Conservation (phyloP, 768 basidiomycete genomes). For the Tylopilus rubrobrunneus region DNA sequence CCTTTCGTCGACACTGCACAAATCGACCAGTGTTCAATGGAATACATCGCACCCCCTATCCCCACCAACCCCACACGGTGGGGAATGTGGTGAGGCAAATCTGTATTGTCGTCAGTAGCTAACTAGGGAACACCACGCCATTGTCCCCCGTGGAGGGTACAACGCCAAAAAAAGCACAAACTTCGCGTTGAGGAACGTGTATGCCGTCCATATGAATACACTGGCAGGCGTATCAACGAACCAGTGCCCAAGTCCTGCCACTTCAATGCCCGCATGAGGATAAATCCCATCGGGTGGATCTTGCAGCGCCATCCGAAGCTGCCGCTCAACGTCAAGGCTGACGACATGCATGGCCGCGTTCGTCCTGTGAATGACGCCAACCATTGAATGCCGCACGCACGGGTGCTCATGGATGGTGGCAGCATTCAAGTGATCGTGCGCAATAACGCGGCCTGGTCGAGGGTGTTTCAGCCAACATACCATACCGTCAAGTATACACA, state of each 20-base stretch:
- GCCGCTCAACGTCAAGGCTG: not conserved
- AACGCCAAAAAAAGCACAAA: slow-evolving; percentile 3
- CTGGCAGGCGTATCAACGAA: not conserved
- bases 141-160: slow-evolving; percentile 1
- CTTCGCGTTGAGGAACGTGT: slow-evolving; percentile 6
- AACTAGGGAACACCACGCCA: not conserved
- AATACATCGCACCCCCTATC: not conserved
- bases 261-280: not conserved
- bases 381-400: slow-evolving; percentile 4
- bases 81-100: not conserved
- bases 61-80: not conserved
- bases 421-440: slow-evolving; percentile 10
- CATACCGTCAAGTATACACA: slow-evolving; percentile 9
- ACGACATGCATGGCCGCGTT: not conserved
- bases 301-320: slow-evolving; percentile 1
- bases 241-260: slow-evolving; percentile 10
- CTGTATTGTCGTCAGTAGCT: not conserved
- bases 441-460: not conserved
- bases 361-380: slow-evolving; percentile 1
- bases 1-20: not conserved
- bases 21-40: not conserved
- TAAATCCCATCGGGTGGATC: slow-evolving; percentile 15
- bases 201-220: not conserved
- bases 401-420: slow-evolving; percentile 9
- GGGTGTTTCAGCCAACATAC: slow-evolving; percentile 8